phyloP scores from a whole-genome alignment of 805 yeast species.

The Zygotorulaspora chibaensis region DNA sequence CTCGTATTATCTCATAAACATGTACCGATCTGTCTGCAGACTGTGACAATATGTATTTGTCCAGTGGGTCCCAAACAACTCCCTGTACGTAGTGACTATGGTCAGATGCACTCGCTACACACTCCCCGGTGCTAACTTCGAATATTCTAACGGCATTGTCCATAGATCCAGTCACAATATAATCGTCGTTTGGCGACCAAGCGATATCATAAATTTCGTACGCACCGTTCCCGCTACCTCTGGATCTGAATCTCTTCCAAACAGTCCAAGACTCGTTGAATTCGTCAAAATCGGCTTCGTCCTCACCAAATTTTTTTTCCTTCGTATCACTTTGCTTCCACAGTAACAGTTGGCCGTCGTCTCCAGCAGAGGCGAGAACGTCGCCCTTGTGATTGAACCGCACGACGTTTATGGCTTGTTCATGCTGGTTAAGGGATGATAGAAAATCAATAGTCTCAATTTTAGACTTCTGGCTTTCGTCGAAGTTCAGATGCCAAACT shows the following conservation, averaged over 20 bases:
- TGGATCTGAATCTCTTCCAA: slow-evolving; percentile 41
- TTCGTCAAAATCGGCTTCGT: slow-evolving; percentile 44
- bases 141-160: slow-evolving; percentile 77
- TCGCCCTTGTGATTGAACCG: slow-evolving; percentile 69
- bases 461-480: slow-evolving; percentile 23
- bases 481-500: slow-evolving; percentile 40
- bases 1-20: slow-evolving; percentile 43
- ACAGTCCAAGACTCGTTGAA: slow-evolving; percentile 68
- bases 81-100: slow-evolving; percentile 95
- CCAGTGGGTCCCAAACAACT: slow-evolving; percentile 88
- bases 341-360: slow-evolving; percentile 82
- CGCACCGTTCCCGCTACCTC: slow-evolving; percentile 51
- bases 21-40: slow-evolving; percentile 83
- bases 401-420: slow-evolving; percentile 91
- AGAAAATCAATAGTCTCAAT: slow-evolving; percentile 62
- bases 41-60: slow-evolving; percentile 76
- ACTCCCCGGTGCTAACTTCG: slow-evolving; percentile 54
- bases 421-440: slow-evolving; percentile 79
- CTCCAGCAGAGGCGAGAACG: slow-evolving; percentile 84
- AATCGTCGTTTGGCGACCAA: slow-evolving; percentile 85
- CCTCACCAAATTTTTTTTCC: slow-evolving; percentile 55
- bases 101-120: slow-evolving; percentile 40
- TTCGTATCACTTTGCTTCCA: slow-evolving; percentile 64
- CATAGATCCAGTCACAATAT: slow-evolving; percentile 85
- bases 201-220: slow-evolving; percentile 86